Percentiles rank a stretch among this genome's conserved stretches.
Evolutionary conservation across 176 grass and related monocot species (phyloP).

Genomic region (Ensete glaucum): DNA sequence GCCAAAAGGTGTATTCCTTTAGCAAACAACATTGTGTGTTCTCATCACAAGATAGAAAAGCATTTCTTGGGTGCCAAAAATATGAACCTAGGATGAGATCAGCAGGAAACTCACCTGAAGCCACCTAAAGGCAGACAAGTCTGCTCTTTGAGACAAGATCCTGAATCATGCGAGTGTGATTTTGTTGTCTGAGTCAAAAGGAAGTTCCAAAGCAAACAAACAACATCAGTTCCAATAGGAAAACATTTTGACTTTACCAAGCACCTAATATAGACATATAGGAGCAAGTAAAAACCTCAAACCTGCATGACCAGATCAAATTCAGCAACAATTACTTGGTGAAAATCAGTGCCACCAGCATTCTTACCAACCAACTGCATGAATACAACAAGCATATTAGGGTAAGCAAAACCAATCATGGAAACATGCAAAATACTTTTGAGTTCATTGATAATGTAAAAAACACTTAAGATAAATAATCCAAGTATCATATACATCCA

Average conservation of each 20-base stretch:
- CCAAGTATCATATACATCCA: background rate
- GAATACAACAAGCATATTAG: background rate
- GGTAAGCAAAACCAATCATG: background rate
- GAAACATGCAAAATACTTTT: background rate
- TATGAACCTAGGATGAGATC: background rate
- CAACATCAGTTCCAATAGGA: slow-evolving; percentile 1
- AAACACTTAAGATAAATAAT: background rate
- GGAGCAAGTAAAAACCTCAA: slow-evolving; percentile 13
- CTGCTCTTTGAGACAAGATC: slow-evolving; percentile 67
- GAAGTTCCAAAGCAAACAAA: slow-evolving; percentile 19
- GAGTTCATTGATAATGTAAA: no score
- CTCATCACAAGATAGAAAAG: no score
- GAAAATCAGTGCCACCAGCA: slow-evolving; percentile 31
- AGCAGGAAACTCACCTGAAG: slow-evolving; percentile 46
- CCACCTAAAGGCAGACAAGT: slow-evolving; percentile 91
- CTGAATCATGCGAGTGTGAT: slow-evolving; percentile 68
- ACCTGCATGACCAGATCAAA: slow-evolving; percentile 99
- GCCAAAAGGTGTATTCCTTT: no score
- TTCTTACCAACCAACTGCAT: slow-evolving; percentile 49
- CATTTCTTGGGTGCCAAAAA: no score
- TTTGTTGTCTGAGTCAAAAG: slow-evolving; percentile 60
- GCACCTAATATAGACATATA: slow-evolving; percentile 7
- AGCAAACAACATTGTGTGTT: no score
- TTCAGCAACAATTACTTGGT: slow-evolving; percentile 75
- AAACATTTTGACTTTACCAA: slow-evolving; percentile 15